These are phyloP conservation scores for Lyophyllum atratum DNA, from an alignment of 768 basidiomycete genomes.

Conservation along the genomic window DNA sequence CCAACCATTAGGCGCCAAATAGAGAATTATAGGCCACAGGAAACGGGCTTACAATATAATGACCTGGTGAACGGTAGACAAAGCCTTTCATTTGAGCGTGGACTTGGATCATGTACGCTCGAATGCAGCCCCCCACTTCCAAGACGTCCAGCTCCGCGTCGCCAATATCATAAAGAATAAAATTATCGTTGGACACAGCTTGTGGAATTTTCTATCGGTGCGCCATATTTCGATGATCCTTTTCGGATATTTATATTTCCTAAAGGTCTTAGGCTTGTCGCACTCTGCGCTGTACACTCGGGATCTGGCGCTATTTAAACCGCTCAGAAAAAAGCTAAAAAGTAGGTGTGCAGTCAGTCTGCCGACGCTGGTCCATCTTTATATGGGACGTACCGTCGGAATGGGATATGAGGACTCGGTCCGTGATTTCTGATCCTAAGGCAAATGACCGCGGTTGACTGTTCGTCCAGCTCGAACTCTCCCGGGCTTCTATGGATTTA, in stretches of 20 bases:
- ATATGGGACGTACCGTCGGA: conserved; percentile 48
- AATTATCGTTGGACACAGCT: conserved; percentile 55
- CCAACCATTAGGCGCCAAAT: conserved; percentile 40
- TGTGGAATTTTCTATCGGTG: conserved; percentile 58
- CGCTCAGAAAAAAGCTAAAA: conserved; percentile 45
- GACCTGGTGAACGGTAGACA: conserved; percentile 42
- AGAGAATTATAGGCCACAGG: conserved; percentile 44
- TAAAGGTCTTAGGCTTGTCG: conserved; percentile 49
- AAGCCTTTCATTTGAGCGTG: background rate
- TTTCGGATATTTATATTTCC: background rate
- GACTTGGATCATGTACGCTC: background rate
- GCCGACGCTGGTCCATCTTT: conserved; percentile 39
- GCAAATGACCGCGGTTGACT: background rate
- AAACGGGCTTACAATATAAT: conserved; percentile 45
- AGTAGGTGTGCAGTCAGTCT: conserved; percentile 39
- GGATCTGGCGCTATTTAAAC: conserved; percentile 55
- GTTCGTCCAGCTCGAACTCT: conserved; percentile 43
- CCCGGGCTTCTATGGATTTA: conserved; percentile 51
- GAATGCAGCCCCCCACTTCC: conserved; percentile 47
- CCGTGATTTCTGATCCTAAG: conserved; percentile 22
- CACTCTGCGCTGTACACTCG: conserved; percentile 55
- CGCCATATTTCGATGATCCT: conserved; percentile 21
- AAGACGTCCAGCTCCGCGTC: conserved; percentile 46
- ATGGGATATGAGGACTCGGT: conserved; percentile 49
- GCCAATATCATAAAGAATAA: conserved; percentile 44